A percentile compares a stretch with the other conserved stretches of the same genome.
Evolutionary conservation across 345 rosid genomes (phyloP).

Genomic region (Acer yangbiense): DNA sequence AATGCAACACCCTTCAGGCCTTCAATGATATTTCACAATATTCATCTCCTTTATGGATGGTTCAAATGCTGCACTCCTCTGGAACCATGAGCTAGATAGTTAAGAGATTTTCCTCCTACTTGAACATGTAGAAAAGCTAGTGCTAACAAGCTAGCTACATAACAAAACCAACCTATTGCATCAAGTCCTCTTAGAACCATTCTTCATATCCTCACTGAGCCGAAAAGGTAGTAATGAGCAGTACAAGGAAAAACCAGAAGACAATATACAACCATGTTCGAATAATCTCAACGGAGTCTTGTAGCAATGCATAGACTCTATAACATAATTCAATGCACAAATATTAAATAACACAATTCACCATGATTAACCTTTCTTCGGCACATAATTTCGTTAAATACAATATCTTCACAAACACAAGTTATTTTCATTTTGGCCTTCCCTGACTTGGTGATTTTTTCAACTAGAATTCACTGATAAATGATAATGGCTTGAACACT

Average conservation of each 20-base stretch:
- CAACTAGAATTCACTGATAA: neutral
- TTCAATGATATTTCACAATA: neutral
- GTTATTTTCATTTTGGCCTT: neutral
- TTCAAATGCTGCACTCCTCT: neutral
- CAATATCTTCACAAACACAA: neutral
- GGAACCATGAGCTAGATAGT: neutral
- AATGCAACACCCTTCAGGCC: neutral
- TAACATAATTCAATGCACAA: neutral
- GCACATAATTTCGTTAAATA: neutral
- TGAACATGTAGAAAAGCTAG: neutral
- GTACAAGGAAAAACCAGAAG: neutral
- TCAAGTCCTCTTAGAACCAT: neutral
- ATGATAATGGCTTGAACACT: neutral
- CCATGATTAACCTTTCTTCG: neutral
- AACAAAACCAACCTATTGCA: neutral
- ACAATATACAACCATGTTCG: neutral
- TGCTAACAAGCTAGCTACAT: neutral
- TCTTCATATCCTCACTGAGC: neutral
- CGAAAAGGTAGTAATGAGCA: neutral
- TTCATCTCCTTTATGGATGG: neutral
- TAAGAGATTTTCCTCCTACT: neutral
- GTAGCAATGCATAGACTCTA: neutral
- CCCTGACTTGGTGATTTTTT: neutral
- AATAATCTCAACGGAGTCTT: neutral
- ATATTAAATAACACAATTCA: neutral